phyloP scores from a whole-genome alignment of 306 rosid species.

The Leucaena leucocephala region DNA sequence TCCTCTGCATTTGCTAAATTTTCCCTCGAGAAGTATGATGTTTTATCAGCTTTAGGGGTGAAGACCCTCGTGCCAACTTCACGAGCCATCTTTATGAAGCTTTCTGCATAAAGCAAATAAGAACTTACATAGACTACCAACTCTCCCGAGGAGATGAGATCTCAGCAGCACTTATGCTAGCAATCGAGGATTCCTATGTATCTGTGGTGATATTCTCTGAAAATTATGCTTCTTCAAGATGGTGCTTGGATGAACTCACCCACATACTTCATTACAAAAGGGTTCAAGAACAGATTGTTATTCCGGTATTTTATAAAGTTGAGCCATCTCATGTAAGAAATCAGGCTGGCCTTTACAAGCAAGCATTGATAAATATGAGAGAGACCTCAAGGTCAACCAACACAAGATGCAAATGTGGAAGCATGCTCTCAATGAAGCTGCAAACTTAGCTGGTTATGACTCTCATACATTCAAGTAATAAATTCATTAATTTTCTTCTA shows the following conservation, averaged over 20 bases:
- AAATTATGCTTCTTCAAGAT: neutral
- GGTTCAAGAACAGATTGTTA: neutral
- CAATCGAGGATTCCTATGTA: neutral
- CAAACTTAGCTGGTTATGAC: neutral
- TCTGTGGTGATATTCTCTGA: neutral
- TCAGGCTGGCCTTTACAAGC: neutral
- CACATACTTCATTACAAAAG: conserved; percentile 6
- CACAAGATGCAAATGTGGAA: neutral
- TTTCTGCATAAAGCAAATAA: neutral
- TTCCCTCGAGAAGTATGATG: neutral
- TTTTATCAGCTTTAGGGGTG: conserved; percentile 5
- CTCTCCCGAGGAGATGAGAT: conserved; percentile 6
- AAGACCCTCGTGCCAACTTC: neutral
- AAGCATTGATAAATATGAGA: neutral
- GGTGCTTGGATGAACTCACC: conserved; percentile 19
- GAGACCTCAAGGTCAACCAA: too few relatives aligned
- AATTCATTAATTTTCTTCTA: neutral
- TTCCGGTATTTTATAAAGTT: neutral
- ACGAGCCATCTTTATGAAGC: neutral
- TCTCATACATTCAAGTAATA: neutral
- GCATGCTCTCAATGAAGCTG: neutral
- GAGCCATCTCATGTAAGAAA: neutral
- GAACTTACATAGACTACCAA: neutral
- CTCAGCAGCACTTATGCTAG: neutral
- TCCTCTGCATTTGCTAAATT: neutral